A percentile compares a stretch with the other conserved stretches of the same genome.
Conservation (phyloP, 2,329 filamentous ascomycete genomes). For the Cercospora beticola region DNA sequence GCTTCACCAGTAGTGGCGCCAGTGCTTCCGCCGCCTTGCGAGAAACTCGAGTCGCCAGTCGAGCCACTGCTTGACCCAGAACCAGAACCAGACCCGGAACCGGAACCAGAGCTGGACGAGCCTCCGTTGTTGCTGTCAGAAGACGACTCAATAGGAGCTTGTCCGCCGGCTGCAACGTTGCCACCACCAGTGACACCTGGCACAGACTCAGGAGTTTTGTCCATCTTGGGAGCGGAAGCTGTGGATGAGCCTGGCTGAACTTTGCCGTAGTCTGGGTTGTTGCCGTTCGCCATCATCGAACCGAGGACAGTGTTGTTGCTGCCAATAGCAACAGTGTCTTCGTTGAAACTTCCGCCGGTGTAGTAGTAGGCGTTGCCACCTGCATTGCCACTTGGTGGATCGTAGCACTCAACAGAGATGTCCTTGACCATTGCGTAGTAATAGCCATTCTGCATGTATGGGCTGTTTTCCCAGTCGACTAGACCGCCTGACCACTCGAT, state of each 20-base stretch:
- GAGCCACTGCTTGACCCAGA: constrained; percentile 21
- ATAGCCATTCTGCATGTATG: constrained; percentile 83
- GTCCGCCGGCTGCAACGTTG: constrained; percentile 19
- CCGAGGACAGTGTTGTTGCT: constrained; percentile 73
- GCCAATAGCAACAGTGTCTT: constrained; percentile 74
- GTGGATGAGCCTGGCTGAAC: constrained; percentile 37
- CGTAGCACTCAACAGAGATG: constrained; percentile 82
- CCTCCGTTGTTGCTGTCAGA: constrained; percentile 35
- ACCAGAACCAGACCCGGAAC: constrained; percentile 13
- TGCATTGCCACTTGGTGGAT: constrained; percentile 64
- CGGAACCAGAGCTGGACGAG: constrained; percentile 22
- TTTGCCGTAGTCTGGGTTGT: constrained; percentile 58
- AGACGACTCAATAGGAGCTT: constrained; percentile 14
- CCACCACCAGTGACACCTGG: constrained; percentile 55
- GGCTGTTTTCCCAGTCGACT: constrained; percentile 79
- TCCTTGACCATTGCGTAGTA: constrained; percentile 80
- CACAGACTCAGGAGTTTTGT: constrained; percentile 47
- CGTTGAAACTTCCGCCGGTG: constrained; percentile 63
- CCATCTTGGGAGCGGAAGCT: constrained; percentile 31
- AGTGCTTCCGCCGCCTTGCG: constrained; percentile 28
- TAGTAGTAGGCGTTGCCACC: constrained; percentile 73
- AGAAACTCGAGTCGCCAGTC: constrained; percentile 24
- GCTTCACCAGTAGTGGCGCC: constrained; percentile 32
- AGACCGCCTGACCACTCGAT: constrained; percentile 87
- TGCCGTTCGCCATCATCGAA: constrained; percentile 77